These are phyloP conservation scores for Cordyceps javanica DNA, from an alignment of 2,329 filamentous ascomycete species.

Conservation along the genomic window DNA sequence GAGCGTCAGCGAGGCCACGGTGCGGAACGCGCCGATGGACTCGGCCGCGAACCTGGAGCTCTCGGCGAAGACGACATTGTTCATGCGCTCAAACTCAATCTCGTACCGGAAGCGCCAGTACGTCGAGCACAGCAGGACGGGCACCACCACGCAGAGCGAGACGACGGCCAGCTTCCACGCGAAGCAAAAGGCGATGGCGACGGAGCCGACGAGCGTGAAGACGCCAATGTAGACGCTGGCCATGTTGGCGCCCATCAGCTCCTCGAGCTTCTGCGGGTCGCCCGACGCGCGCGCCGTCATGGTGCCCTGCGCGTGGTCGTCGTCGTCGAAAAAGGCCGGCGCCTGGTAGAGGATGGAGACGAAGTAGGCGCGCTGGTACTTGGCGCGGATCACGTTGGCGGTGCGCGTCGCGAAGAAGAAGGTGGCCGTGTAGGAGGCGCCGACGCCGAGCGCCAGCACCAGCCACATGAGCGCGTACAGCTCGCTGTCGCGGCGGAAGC, in stretches of 20 bases:
- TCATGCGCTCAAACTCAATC: conserved; percentile 63
- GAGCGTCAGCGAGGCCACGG: conserved; percentile 63
- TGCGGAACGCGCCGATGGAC: conserved; percentile 66
- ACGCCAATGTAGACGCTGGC: conserved; percentile 56
- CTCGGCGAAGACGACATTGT: conserved; percentile 60
- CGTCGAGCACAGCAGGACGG: conserved; percentile 40
- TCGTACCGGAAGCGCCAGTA: conserved; percentile 53
- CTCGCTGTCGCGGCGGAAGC: conserved; percentile 36
- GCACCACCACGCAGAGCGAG: conserved; percentile 53
- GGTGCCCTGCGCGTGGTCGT: conserved; percentile 54
- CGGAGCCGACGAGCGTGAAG: conserved; percentile 58
- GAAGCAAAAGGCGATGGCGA: conserved; percentile 63
- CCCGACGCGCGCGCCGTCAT: conserved; percentile 50
- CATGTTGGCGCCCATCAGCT: conserved; percentile 61
- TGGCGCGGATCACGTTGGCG: conserved; percentile 43
- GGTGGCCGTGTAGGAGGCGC: conserved; percentile 43
- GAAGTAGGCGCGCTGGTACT: conserved; percentile 56
- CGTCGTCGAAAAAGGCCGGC: conserved; percentile 54
- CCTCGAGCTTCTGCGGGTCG: conserved; percentile 55
- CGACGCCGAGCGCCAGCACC: conserved; percentile 47
- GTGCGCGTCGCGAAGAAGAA: conserved; percentile 36
- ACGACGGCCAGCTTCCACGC: conserved; percentile 74
- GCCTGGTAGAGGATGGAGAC: conserved; percentile 53
- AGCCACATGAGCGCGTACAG: conserved; percentile 65
- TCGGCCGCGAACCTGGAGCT: conserved; percentile 72